Evolutionary conservation across 176 grass and related monocot genomes (phyloP), one percentile per base, ranked within the genome.

Genomic region (Oropetium thomaeum): DNA sequence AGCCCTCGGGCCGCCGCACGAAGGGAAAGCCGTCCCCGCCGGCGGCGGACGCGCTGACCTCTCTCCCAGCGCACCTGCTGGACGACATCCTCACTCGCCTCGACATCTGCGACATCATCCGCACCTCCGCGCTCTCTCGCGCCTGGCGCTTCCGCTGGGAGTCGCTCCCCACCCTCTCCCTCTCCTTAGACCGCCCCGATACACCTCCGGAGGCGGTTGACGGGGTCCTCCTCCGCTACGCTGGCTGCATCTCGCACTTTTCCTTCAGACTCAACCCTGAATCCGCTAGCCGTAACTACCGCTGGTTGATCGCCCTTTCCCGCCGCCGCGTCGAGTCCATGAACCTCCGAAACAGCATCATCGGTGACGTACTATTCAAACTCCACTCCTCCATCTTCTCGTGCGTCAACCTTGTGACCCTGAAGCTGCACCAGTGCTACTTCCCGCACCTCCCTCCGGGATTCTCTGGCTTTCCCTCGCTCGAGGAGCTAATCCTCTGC

Each of bases 101-200:
- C 58, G 44, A 47, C 15, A 13, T 47, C 15, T 5, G 44, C 15
- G 44, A 47, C 15, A 5, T 5, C 44, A 5, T 47, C 44, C 44
- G 44, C 28, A 75, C 71, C 4, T 82, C 61, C 38, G 62, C 80
- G 29, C 38, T 82, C 51, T 75, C 80, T 22, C 80, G 80, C 48
- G 28, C 61, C 37, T 82, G 80, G 80, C 80, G 74, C 20, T 74
- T 32, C 73, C 82, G 82, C 0, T 71, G 74, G 75, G 66, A 62
- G 58, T 51, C 65, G 45, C 16, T 78, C 74, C 57, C 66, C 9
- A 17, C 13, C 26, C 34, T 71, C 57, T 27, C 69, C 66, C 14
- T 79, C 66, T 25, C 31, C 67, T 64, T 38, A 17, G 45, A 47
- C 70, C 49, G 54, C 70, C 61, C 30, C 52, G 51, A 31, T 30